Base-by-base conservation (phyloP, 129 eudicot genomes). In the Arctium minus region DNA sequence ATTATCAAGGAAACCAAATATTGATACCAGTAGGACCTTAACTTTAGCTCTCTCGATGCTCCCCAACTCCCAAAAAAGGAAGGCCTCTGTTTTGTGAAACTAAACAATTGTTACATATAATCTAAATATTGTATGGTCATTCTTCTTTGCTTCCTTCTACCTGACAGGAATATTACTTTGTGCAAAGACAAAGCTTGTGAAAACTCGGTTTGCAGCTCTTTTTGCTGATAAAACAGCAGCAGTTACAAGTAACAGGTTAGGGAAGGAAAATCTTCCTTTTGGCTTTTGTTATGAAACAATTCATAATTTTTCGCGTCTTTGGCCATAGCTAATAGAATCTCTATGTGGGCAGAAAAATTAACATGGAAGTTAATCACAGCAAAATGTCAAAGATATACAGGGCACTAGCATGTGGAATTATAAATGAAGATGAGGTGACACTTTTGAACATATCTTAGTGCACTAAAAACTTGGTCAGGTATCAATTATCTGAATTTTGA, bases 171-270 rank as follows among this genome's bases (percentile, higher is more conserved):
- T 93, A 79, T 80, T 96, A 77, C 99, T 96, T 70, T 96, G 99
- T 90, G 99, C 99, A 32, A 96, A 93, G 88, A 91, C 99, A 82
- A 91, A 90, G 89, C 89, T 85, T 62, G 93, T 97, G 12, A 96
- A 96, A 86, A 83, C 92, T 85, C 76, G 88, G 13, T 91, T 96
- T 77, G 92, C 97, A 32, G 90, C 99, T 74, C 88, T 86, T 90
- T 93, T 96, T 87, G 97, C 99, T 69, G 99, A 93, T 79, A 97
- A 94, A 78, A 96, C 99, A 38, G 89, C 97, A 72, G 86, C 81
- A 69, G 88, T 92, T 77, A 89, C 86, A 15, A 86, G 62, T 32
- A 86, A 73, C 87, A 84, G 97, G 99, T 91, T 72, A 86, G 80
- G 67, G 86, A 56, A 79, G 44, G 70, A 50, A 77, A 44, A 22